These are phyloP conservation scores for Piloderma croceum DNA, from an alignment of 768 basidiomycete species.

Conservation along the genomic window DNA sequence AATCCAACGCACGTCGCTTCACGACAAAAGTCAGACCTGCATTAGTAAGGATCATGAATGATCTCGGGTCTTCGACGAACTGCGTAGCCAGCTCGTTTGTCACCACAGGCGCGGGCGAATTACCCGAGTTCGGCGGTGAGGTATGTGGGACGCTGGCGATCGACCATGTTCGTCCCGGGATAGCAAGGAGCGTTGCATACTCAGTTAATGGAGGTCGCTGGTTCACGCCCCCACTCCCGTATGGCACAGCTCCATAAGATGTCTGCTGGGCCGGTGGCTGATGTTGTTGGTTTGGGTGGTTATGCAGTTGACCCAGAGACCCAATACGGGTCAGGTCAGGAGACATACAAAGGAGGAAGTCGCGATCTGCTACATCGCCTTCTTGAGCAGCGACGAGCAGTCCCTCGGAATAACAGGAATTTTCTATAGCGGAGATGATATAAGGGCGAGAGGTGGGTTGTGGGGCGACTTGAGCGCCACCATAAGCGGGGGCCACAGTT, in stretches of 20 bases:
- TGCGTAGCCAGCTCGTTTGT: slow-evolving; percentile 82
- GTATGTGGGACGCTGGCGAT: slow-evolving; percentile 53
- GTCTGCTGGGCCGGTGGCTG: slow-evolving; percentile 29
- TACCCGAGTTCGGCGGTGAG: slow-evolving; percentile 22
- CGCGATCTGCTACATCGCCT: slow-evolving; percentile 67
- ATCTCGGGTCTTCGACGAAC: slow-evolving; percentile 64
- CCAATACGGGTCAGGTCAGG: slow-evolving; percentile 75
- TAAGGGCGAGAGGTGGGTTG: slow-evolving; percentile 52
- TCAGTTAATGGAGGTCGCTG: slow-evolving; percentile 68
- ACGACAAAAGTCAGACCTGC: slow-evolving; percentile 76
- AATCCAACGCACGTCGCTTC: slow-evolving; percentile 82
- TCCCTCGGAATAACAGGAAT: slow-evolving; percentile 61
- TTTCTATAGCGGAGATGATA: slow-evolving; percentile 53
- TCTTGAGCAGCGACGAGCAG: slow-evolving; percentile 66
- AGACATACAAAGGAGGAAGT: slow-evolving; percentile 69
- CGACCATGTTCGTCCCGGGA: slow-evolving; percentile 82
- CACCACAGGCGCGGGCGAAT: slow-evolving; percentile 46
- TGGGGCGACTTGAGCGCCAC: slow-evolving; percentile 37
- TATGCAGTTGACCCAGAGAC: slow-evolving; percentile 58
- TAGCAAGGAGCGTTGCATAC: slow-evolving; percentile 67
- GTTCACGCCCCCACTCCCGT: slow-evolving; percentile 32
- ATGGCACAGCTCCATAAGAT: slow-evolving; percentile 36
- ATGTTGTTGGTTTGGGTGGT: slow-evolving; percentile 32
- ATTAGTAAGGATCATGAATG: slow-evolving; percentile 87
- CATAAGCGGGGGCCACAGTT: slow-evolving; percentile 40